These are phyloP conservation scores for Amphirosellinia nigrospora DNA, from an alignment of 495 filamentous ascomycete species.

Conservation along the genomic window DNA sequence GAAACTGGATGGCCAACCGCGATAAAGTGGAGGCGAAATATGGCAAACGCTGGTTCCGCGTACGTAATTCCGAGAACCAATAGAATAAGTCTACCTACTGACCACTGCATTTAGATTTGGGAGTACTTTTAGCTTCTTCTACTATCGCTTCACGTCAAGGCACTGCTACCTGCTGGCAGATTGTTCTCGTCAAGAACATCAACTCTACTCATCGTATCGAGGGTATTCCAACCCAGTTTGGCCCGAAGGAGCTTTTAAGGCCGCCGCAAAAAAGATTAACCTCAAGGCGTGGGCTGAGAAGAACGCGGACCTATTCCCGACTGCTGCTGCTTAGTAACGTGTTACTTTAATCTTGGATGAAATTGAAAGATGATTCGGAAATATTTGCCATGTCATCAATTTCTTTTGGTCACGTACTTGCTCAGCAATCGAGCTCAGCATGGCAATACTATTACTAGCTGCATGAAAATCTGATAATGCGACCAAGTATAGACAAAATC, in stretches of 20 bases:
- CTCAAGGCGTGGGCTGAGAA: conserved; percentile 52
- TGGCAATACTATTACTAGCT: background rate
- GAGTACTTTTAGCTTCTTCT: conserved; percentile 94
- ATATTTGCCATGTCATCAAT: background rate
- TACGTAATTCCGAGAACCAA: conserved; percentile 54
- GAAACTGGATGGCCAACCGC: conserved; percentile 96
- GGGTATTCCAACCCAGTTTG: conserved; percentile 77
- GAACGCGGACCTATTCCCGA: conserved; percentile 51
- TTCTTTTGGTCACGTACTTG: background rate
- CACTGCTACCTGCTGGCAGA: conserved; percentile 93
- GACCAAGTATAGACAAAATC: background rate
- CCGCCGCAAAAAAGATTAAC: conserved; percentile 46
- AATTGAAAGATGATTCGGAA: background rate
- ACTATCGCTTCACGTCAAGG: conserved; percentile 96
- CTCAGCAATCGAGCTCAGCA: background rate
- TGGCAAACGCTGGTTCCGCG: conserved; percentile 93
- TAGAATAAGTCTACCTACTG: background rate
- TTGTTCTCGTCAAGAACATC: conserved; percentile 95
- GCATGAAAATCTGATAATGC: background rate
- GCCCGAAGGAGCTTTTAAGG: conserved; percentile 68
- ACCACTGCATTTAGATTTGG: conserved; percentile 73
- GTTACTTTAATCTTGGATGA: background rate
- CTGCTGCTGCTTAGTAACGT: conserved; percentile 42
- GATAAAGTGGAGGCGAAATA: conserved; percentile 97
- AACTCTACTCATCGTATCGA: conserved; percentile 95